Evolutionary conservation across 352 stramenopile genomes (phyloP).

Genomic region (Phytophthora sojae): DNA sequence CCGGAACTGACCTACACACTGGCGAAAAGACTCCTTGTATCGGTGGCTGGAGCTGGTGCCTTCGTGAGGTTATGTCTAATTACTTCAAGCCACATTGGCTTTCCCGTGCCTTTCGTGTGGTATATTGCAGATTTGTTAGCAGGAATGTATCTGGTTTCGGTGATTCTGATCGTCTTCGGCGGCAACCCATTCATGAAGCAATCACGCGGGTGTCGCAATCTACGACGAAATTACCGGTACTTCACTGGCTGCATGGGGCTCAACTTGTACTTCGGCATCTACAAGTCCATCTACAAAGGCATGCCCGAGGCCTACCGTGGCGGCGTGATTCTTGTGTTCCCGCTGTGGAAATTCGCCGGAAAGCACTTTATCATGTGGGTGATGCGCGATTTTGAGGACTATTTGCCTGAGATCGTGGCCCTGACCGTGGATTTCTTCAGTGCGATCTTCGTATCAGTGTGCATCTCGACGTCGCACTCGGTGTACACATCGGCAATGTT

Average conservation of each 20-base stretch:
- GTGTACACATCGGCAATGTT: not conserved
- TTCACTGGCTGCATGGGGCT: not conserved
- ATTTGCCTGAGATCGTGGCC: not conserved
- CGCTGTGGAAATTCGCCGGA: not conserved
- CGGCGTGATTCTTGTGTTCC: not conserved
- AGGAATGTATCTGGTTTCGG: not conserved
- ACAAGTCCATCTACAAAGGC: not conserved
- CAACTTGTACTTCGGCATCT: not conserved
- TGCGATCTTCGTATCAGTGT: not conserved
- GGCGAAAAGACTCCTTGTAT: not conserved
- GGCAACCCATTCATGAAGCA: not conserved
- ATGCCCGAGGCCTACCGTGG: not conserved
- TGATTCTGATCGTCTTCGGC: not conserved
- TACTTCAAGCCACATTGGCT: not conserved
- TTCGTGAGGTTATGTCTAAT: not conserved
- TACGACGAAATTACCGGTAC: not conserved
- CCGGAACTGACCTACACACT: not conserved
- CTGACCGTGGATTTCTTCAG: constrained; percentile 1
- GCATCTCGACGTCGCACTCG: not conserved
- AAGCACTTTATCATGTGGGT: constrained; percentile 1
- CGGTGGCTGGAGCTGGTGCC: not conserved
- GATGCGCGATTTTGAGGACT: not conserved
- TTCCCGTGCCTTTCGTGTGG: not conserved
- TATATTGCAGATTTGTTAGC: not conserved
- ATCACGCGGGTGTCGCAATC: not conserved